Evolutionary conservation across 768 basidiomycete species (phyloP).

Genomic region (Russula brevipes): DNA sequence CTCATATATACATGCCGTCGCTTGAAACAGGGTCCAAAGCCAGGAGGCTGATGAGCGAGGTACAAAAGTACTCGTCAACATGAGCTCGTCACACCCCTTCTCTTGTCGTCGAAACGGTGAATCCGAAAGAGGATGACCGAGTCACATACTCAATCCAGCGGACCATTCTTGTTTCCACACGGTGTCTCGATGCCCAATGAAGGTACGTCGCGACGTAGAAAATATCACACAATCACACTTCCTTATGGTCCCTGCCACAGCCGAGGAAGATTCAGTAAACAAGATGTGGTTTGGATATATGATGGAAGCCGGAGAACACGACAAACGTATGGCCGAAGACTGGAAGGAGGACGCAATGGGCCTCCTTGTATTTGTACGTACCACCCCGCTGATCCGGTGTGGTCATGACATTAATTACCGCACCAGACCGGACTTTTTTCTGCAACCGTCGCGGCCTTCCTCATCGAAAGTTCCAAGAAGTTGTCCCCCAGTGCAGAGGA

Average conservation of each 20-base stretch:
- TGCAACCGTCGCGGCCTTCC: conserved; percentile 20
- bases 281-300: conserved; percentile 23
- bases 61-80: background rate
- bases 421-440: conserved; percentile 27
- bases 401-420: background rate
- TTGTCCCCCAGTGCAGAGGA: conserved; percentile 16
- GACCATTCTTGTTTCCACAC: background rate
- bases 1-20: background rate
- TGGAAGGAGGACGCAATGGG: conserved; percentile 23
- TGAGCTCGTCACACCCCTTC: background rate
- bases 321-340: conserved; percentile 3
- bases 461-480: conserved; percentile 24
- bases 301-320: conserved; percentile 10
- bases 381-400: too few relatives aligned
- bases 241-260: background rate
- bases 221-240: background rate
- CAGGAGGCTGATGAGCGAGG: background rate
- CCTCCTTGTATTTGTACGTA: conserved; percentile 22
- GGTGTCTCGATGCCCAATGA: background rate
- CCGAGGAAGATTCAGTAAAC: background rate
- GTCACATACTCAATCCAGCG: background rate
- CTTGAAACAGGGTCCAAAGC: background rate
- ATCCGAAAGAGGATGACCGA: background rate
- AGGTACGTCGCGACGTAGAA: background rate
- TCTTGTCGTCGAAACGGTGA: background rate